Conservation (phyloP, 352 stramenopile genomes). For the Phytophthora cactorum region DNA sequence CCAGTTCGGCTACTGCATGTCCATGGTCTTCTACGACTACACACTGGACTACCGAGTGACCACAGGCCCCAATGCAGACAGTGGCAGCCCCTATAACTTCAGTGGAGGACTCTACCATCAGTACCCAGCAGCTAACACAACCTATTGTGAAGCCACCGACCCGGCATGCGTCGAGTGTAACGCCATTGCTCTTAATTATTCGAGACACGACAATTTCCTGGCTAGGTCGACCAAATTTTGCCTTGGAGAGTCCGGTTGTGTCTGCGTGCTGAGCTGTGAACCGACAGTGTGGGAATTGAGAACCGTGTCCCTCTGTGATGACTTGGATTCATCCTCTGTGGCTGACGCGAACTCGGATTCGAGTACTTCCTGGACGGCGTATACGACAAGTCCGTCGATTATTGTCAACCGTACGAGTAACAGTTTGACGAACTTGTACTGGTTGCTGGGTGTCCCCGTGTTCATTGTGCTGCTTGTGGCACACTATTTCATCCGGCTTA, state of each 20-base stretch:
- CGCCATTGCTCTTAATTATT: slow-evolving; percentile 45
- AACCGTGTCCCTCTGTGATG: slow-evolving; percentile 26
- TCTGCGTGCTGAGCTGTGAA: slow-evolving; percentile 63
- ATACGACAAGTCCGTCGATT: slow-evolving; percentile 28
- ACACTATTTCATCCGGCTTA: slow-evolving; percentile 30
- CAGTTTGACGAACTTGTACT: slow-evolving; percentile 24
- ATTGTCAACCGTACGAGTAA: slow-evolving; percentile 20
- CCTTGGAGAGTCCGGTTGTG: slow-evolving; percentile 42
- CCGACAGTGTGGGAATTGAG: slow-evolving; percentile 33
- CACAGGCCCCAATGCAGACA: slow-evolving; percentile 42
- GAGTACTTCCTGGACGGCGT: slow-evolving; percentile 17
- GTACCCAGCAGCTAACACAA: slow-evolving; percentile 54
- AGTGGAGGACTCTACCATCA: slow-evolving; percentile 50
- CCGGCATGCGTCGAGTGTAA: slow-evolving; percentile 49
- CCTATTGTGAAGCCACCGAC: slow-evolving; percentile 56
- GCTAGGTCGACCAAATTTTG: slow-evolving; percentile 63
- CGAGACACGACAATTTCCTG: slow-evolving; percentile 44
- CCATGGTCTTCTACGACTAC: slow-evolving; percentile 53
- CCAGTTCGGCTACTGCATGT: slow-evolving; percentile 47
- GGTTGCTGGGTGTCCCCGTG: slow-evolving; percentile 17
- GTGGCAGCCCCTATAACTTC: slow-evolving; percentile 45
- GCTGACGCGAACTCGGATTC: slow-evolving; percentile 6
- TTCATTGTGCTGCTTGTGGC: slow-evolving; percentile 26
- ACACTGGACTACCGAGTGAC: slow-evolving; percentile 44
- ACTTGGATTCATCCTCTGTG: slow-evolving; percentile 10